phyloP scores from a whole-genome alignment of 306 rosid genomes.

The Rubus parviflorus region DNA sequence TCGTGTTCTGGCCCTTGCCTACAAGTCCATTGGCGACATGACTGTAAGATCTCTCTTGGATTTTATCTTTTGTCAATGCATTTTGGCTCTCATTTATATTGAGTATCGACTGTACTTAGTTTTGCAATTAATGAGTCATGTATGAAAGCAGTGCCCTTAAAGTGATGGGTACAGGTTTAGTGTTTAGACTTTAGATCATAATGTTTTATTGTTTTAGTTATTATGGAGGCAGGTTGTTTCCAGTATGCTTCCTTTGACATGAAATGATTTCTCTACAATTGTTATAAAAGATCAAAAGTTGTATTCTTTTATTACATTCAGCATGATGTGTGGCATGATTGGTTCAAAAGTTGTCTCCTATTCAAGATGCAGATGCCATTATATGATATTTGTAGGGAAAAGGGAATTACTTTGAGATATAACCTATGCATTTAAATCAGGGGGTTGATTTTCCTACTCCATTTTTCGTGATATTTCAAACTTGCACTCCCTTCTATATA shows the following conservation, averaged over 20 bases:
- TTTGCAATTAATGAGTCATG: background rate
- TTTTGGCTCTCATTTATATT: background rate
- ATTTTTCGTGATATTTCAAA: background rate
- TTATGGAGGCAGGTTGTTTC: background rate
- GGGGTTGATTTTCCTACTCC: background rate
- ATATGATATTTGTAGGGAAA: background rate
- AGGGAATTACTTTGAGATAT: background rate
- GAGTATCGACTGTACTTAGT: background rate
- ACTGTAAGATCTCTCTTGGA: conserved; percentile 62
- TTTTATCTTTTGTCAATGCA: background rate
- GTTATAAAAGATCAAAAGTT: background rate
- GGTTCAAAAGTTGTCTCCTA: background rate
- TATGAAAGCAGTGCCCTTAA: background rate
- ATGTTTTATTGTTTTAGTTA: background rate
- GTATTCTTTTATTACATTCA: background rate
- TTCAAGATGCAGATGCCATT: background rate
- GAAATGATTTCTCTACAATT: background rate
- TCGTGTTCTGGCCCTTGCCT: conserved; percentile 96
- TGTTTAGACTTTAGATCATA: background rate
- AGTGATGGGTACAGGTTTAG: background rate
- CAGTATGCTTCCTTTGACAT: background rate
- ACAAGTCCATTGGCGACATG: conserved; percentile 90
- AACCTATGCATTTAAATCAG: background rate
- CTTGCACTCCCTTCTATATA: background rate
- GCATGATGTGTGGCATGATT: background rate